Percentiles rank a stretch among this genome's conserved stretches.
phyloP scores from a whole-genome alignment of 352 stramenopile species.

The Phytophthora nicotianae region DNA sequence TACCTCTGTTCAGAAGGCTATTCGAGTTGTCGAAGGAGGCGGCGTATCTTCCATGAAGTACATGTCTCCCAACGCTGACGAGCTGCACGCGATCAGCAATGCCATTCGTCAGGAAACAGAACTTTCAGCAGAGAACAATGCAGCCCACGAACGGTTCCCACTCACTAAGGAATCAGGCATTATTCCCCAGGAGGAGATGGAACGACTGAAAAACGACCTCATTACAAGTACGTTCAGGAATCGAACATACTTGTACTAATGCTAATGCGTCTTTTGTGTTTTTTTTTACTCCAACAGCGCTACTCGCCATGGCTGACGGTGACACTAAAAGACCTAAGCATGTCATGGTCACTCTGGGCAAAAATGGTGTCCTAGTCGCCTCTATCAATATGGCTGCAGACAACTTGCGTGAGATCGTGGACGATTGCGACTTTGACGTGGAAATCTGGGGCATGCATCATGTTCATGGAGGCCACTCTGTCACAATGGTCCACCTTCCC shows the following conservation, averaged over 20 bases:
- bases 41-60: slow-evolving; percentile 62
- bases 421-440: slow-evolving; percentile 41
- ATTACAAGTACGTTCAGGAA: slow-evolving; percentile 49
- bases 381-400: slow-evolving; percentile 60
- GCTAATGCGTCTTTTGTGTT: slow-evolving; percentile 9
- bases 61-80: slow-evolving; percentile 81
- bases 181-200: slow-evolving; percentile 50
- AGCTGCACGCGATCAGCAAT: slow-evolving; percentile 71
- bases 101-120: slow-evolving; percentile 48
- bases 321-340: slow-evolving; percentile 60
- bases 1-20: slow-evolving; percentile 83
- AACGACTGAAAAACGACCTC: slow-evolving; percentile 67
- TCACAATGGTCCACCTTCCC: slow-evolving; percentile 73
- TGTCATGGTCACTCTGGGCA: slow-evolving; percentile 81
- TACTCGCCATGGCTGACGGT: slow-evolving; percentile 65
- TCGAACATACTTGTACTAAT: not conserved
- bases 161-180: slow-evolving; percentile 52
- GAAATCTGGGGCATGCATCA: slow-evolving; percentile 66
- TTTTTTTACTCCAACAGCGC: slow-evolving; percentile 38
- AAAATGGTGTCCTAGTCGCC: slow-evolving; percentile 70
- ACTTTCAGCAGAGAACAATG: slow-evolving; percentile 20
- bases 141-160: slow-evolving; percentile 53
- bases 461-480: slow-evolving; percentile 44
- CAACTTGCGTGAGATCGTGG: slow-evolving; percentile 34
- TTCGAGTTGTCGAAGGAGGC: slow-evolving; percentile 59